These are phyloP conservation scores for Westerdykella sp. DNA, from an alignment of 2,329 filamentous ascomycete genomes.

Conservation along the genomic window DNA sequence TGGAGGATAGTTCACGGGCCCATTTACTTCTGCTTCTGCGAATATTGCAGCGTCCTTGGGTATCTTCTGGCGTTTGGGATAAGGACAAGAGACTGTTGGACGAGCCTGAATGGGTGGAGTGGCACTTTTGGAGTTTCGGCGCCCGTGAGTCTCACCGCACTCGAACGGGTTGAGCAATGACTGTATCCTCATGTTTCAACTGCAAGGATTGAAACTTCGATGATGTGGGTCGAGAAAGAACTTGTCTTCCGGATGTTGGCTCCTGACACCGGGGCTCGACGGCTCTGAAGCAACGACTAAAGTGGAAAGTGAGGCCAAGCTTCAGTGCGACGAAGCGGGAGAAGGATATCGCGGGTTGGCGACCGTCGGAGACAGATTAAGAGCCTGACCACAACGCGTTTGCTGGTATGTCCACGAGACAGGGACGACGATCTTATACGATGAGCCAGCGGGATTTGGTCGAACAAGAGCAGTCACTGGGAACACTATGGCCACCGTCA, in stretches of 20 bases:
- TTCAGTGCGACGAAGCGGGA: slow-evolving; percentile 17
- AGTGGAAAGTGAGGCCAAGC: slow-evolving; percentile 10
- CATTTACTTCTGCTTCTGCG: slow-evolving; percentile 53
- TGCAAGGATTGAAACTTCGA: not conserved
- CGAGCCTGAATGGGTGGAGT: slow-evolving; percentile 8
- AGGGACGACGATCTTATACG: slow-evolving; percentile 18
- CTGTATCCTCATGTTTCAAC: slow-evolving; percentile 34
- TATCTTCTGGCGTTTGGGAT: slow-evolving; percentile 48
- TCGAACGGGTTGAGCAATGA: slow-evolving; percentile 37
- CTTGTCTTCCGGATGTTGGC: slow-evolving; percentile 10
- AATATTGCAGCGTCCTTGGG: slow-evolving; percentile 60
- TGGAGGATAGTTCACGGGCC: slow-evolving; percentile 66
- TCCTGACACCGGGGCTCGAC: slow-evolving; percentile 9
- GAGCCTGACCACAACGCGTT: slow-evolving; percentile 20
- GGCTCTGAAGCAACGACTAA: slow-evolving; percentile 15
- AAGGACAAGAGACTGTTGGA: slow-evolving; percentile 4
- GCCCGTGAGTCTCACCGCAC: slow-evolving; percentile 9
- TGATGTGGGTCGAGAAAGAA: slow-evolving; percentile 4
- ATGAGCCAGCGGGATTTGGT: slow-evolving; percentile 12
- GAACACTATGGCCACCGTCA: not conserved
- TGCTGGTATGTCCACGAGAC: slow-evolving; percentile 27
- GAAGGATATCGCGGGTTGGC: slow-evolving; percentile 13
- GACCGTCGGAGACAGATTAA: slow-evolving; percentile 13
- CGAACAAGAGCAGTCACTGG: slow-evolving; percentile 1
- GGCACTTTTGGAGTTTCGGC: slow-evolving; percentile 12